These are phyloP conservation scores for Avicennia marina DNA, from an alignment of 257 asterid genomes.

Conservation along the genomic window DNA sequence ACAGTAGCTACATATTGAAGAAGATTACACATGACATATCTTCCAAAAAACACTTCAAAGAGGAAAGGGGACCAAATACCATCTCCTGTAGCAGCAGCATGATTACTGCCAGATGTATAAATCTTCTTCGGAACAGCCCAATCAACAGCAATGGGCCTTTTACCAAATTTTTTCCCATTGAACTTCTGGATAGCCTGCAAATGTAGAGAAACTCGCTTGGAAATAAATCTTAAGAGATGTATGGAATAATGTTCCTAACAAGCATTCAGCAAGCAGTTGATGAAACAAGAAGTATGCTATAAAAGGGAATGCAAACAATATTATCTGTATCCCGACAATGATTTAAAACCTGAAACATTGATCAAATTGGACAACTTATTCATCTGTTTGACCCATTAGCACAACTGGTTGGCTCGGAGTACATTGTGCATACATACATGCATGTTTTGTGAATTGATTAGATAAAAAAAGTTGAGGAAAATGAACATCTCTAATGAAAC, in stretches of 20 bases:
- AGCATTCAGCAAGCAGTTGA: neutral
- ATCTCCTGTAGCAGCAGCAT: conserved; percentile 40
- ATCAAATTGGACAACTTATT: no score
- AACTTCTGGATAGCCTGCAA: conserved; percentile 73
- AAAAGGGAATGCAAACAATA: neutral
- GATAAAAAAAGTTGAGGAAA: no score
- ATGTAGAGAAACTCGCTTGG: neutral
- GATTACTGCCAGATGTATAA: conserved; percentile 50
- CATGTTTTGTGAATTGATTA: no score
- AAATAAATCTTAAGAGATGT: no score
- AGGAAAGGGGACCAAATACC: conserved; percentile 39
- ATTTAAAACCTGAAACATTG: no score
- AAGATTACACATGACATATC: neutral
- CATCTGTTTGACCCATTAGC: no score
- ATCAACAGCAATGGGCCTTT: conserved; percentile 88
- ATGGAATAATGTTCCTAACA: neutral
- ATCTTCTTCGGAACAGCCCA: conserved; percentile 86
- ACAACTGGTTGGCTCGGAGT: no score
- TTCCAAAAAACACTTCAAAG: neutral
- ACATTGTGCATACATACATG: no score
- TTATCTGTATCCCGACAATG: no score
- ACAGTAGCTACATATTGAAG: neutral
- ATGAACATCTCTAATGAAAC: no score
- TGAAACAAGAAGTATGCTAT: neutral
- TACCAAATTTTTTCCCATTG: conserved; percentile 67